phyloP scores from a whole-genome alignment of 495 filamentous ascomycete species.

The Penicillium subrubescens region DNA sequence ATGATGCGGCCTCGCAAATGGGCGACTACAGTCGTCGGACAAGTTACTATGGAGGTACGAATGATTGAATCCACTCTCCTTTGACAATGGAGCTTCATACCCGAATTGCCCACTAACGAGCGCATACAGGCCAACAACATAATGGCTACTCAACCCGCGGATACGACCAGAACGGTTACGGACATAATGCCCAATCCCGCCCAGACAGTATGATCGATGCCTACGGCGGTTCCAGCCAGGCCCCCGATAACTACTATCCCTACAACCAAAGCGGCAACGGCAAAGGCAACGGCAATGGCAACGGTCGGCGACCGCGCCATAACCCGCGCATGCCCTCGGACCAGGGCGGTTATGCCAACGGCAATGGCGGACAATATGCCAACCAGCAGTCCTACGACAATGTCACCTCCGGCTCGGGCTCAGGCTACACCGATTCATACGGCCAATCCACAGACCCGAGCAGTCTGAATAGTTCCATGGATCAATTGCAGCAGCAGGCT shows the following conservation, averaged over 20 bases:
- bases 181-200: slow-evolving; percentile 44
- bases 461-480: slow-evolving; percentile 87
- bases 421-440: slow-evolving; percentile 65
- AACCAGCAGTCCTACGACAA: slow-evolving; percentile 84
- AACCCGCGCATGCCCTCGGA: slow-evolving; percentile 54
- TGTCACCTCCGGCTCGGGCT: slow-evolving; percentile 70
- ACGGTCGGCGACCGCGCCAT: slow-evolving; percentile 41
- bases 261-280: slow-evolving; percentile 28
- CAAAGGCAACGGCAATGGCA: slow-evolving; percentile 20
- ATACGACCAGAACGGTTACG: slow-evolving; percentile 54
- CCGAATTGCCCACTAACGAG: slow-evolving; percentile 13
- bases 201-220: slow-evolving; percentile 61
- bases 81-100: neutral
- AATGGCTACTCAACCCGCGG: slow-evolving; percentile 42
- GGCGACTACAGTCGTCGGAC: slow-evolving; percentile 57
- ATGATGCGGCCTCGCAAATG: slow-evolving; percentile 34
- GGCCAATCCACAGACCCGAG: slow-evolving; percentile 88
- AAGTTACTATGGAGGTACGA: slow-evolving; percentile 64
- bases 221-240: slow-evolving; percentile 41
- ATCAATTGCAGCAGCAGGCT: slow-evolving; percentile 61
- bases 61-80: too few species aligned
- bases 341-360: slow-evolving; percentile 33
- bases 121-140: slow-evolving; percentile 15
- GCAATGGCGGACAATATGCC: slow-evolving; percentile 45
- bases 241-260: slow-evolving; percentile 42